These are phyloP conservation scores for Musa acuminata DNA, from an alignment of 176 grass and related monocot genomes.

Conservation along the genomic window DNA sequence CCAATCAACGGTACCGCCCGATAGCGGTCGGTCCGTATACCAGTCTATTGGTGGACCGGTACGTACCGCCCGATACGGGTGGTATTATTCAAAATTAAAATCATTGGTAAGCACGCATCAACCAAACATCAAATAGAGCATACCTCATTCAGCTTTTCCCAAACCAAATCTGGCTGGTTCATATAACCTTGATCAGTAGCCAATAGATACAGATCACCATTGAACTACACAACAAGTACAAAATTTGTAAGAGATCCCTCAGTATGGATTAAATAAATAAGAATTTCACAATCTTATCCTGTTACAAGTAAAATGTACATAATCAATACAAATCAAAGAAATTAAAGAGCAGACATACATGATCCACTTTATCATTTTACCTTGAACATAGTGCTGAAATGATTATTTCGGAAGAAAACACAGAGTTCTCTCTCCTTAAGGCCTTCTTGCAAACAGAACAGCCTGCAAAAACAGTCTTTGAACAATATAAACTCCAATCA, in stretches of 20 bases:
- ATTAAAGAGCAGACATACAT: not conserved
- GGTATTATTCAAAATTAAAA: too few species aligned
- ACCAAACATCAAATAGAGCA: slow-evolving; percentile 1
- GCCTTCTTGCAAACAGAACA: slow-evolving; percentile 95
- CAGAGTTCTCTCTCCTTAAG: slow-evolving; percentile 93
- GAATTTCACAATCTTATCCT: not conserved
- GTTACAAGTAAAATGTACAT: not conserved
- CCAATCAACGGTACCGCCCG: too few species aligned
- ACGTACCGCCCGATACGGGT: too few species aligned
- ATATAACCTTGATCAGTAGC: slow-evolving; percentile 98
- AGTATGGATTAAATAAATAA: not conserved
- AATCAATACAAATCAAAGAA: not conserved
- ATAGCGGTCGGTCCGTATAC: too few species aligned
- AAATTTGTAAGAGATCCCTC: slow-evolving; percentile 5
- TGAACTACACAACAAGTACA: slow-evolving; percentile 45
- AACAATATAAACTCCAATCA: slow-evolving; percentile 1
- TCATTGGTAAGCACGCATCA: not conserved
- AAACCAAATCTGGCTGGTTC: slow-evolving; percentile 90
- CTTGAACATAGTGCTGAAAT: slow-evolving; percentile 99
- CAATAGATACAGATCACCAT: slow-evolving; percentile 76
- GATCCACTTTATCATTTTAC: slow-evolving; percentile 22
- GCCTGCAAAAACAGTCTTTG: slow-evolving; percentile 28
- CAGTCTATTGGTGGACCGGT: too few species aligned
- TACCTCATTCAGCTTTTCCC: slow-evolving; percentile 99
- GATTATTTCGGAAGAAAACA: slow-evolving; percentile 97